Evolutionary conservation across 108 stramenopile species (phyloP), one percentile per base, ranked within the genome.

Genomic region (Bacterosira constricta): DNA sequence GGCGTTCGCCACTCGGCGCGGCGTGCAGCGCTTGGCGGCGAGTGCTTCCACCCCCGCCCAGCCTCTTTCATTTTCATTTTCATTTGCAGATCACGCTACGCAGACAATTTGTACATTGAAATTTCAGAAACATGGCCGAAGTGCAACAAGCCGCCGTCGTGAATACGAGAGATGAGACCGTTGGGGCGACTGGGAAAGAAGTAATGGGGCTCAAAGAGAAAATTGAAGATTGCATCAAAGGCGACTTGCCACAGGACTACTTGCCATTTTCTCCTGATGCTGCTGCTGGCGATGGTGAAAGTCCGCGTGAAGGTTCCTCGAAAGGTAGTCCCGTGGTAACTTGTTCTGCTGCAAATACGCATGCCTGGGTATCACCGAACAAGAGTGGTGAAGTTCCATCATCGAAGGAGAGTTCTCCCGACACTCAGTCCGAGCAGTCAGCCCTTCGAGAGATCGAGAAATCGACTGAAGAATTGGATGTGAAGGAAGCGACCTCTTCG

Each of bases 311-410:
- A 37, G 32, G 10, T 31, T 15, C 9, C 21, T 56, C 55, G 36
- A 56, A 56, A 2, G 31, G 25, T 13, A 32, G 10, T 38, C 20
- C 35, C 20, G 55, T 10, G 15, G 34, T 17, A 56, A 56, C 27
- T n/a, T 20, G 8, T 32, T 41, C 47, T 17, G 54, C 32, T 1
- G 42, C 54, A 7, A 58, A 56, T n/a, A 25, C 27, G 25, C 66
- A 64, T 38, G 66, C 29, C 1, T 76, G 75, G 75, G 49, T 76
- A 18, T 76, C 75, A 11, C 66, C 66, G 21, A 68, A 68, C 52
- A 76, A 76, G 61, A 68, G 64, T 36, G 58, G 46, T 17, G 74
- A 75, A 39, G n/a, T 42, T 17, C 47, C 70, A 23, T 71, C 47
- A 21, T 62, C 60, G 30, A 27, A 56, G 73, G 63, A 65, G 23